Conservation (phyloP, 371 early-diverging fungal species). For the Mortierella sp. region DNA sequence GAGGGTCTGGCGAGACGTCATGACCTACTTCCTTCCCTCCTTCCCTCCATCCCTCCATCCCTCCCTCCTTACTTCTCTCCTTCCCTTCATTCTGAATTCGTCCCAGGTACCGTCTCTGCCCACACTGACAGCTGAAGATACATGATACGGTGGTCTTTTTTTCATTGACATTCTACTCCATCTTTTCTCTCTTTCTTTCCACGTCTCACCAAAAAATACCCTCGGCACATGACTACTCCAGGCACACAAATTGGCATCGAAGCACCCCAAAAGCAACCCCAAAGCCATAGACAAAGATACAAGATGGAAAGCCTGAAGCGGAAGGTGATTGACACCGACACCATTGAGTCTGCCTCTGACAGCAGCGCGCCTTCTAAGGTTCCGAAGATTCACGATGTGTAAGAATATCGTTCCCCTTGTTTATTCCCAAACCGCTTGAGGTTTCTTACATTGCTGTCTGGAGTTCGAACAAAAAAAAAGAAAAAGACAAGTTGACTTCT, state of each 20-base stretch:
- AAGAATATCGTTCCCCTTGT: conserved; percentile 21
- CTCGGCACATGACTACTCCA: conserved; percentile 10
- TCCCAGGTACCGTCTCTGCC: conserved; percentile 20
- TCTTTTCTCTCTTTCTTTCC: conserved; percentile 15
- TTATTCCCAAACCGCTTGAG: conserved; percentile 24
- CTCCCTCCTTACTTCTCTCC: neutral
- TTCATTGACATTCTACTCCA: conserved; percentile 7
- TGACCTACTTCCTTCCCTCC: no score
- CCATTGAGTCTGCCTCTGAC: conserved; percentile 16
- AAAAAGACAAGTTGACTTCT: conserved; percentile 9
- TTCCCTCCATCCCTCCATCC: neutral
- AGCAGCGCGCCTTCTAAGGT: conserved; percentile 19
- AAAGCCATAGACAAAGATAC: conserved; percentile 22
- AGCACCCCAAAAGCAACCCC: conserved; percentile 20
- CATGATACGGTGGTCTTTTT: neutral
- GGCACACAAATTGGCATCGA: conserved; percentile 20
- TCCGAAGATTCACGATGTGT: conserved; percentile 25
- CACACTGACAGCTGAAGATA: conserved; percentile 14
- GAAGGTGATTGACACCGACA: conserved; percentile 15
- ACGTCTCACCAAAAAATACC: conserved; percentile 19
- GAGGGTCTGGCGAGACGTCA: no score
- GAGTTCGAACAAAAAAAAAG: conserved; percentile 6
- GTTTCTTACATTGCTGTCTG: conserved; percentile 21
- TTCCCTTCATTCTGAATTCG: conserved; percentile 15
- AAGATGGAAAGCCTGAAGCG: conserved; percentile 26